Evolutionary conservation across 352 stramenopile species (phyloP).

Genomic region (Globisporangium heterothallicum): DNA sequence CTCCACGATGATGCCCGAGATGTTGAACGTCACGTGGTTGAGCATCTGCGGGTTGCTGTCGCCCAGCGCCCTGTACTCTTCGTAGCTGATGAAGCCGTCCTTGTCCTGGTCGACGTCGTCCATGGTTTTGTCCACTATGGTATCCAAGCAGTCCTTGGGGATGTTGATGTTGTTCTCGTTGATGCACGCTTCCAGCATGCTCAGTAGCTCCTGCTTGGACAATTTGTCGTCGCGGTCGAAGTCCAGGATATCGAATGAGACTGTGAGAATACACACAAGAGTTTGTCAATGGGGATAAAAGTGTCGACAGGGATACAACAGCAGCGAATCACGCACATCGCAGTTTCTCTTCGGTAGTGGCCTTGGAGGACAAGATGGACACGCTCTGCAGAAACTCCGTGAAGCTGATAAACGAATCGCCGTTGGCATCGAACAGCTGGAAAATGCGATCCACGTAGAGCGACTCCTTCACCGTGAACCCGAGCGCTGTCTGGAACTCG

Average conservation of each 20-base stretch:
- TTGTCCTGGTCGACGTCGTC: constrained; percentile 55
- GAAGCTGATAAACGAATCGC: constrained; percentile 79
- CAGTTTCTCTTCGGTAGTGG: constrained; percentile 59
- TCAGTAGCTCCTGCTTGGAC: constrained; percentile 62
- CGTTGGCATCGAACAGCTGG: constrained; percentile 73
- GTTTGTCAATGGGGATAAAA: too few species aligned
- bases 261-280: too few species aligned
- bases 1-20: constrained; percentile 64
- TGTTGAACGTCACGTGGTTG: constrained; percentile 79
- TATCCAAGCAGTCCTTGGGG: constrained; percentile 47
- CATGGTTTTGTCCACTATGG: constrained; percentile 71
- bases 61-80: constrained; percentile 61
- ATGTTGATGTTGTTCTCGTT: constrained; percentile 78
- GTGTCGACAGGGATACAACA: background rate
- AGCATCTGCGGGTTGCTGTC: constrained; percentile 68
- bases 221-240: constrained; percentile 69
- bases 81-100: constrained; percentile 71
- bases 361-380: constrained; percentile 66
- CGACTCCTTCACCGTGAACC: constrained; percentile 76
- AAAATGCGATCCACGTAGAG: constrained; percentile 82
- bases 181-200: constrained; percentile 67
- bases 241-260: constrained; percentile 76
- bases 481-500: constrained; percentile 74
- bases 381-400: constrained; percentile 73
- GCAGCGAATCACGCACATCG: constrained; percentile 39